phyloP scores from a whole-genome alignment of 2,329 filamentous ascomycete species.

The Aspergillus pseudoterreus region DNA sequence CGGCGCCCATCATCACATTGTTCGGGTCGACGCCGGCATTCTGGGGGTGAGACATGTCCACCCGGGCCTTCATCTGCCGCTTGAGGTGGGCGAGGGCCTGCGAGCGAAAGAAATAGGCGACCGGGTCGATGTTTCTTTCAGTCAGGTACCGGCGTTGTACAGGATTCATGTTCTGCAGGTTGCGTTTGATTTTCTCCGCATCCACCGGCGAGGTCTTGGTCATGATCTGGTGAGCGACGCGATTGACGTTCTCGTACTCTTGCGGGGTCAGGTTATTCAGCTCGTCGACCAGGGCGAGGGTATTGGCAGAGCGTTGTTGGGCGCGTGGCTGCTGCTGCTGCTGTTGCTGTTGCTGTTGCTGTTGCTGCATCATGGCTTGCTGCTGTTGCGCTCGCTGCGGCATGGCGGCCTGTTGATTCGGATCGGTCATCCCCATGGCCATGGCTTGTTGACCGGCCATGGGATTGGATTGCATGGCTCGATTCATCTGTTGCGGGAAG shows the following conservation, averaged over 20 bases:
- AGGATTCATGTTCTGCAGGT: conserved; percentile 44
- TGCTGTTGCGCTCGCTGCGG: conserved; percentile 24
- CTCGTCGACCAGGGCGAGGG: conserved; percentile 30
- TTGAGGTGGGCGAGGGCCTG: conserved; percentile 45
- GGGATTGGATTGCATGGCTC: conserved; percentile 49
- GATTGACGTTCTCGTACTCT: conserved; percentile 44
- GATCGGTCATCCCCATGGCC: conserved; percentile 33
- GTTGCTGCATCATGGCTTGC: conserved; percentile 21
- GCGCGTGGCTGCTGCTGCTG: conserved; percentile 28
- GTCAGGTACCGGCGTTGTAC: conserved; percentile 47
- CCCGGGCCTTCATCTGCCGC: conserved; percentile 28
- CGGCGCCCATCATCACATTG: conserved; percentile 29
- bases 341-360: conserved; percentile 26
- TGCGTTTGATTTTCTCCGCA: conserved; percentile 46
- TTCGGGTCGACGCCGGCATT: conserved; percentile 28
- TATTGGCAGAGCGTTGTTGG: conserved; percentile 28
- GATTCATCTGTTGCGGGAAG: conserved; percentile 49
- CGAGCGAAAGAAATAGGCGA: conserved; percentile 50
- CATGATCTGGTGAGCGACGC: conserved; percentile 46
- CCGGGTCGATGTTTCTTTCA: conserved; percentile 46
- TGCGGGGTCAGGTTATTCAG: conserved; percentile 34
- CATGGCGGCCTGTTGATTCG: conserved; percentile 29
- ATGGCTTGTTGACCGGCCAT: conserved; percentile 40
- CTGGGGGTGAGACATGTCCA: conserved; percentile 30
- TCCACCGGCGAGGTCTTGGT: conserved; percentile 42